Conservation (phyloP, 2,329 filamentous ascomycete species). For the Paecilomyces formosus region DNA sequence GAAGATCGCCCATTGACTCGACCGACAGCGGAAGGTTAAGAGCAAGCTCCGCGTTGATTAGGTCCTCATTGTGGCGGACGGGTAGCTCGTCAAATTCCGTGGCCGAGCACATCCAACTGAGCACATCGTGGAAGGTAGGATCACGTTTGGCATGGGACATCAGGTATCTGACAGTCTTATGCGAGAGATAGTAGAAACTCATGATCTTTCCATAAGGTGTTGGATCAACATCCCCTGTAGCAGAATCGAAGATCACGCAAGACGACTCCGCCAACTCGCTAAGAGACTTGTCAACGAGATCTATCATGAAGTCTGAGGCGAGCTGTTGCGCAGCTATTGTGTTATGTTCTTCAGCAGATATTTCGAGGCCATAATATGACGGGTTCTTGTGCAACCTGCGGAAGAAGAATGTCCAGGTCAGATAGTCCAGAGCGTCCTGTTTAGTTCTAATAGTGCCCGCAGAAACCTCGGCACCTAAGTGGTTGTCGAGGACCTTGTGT, state of each 20-base stretch:
- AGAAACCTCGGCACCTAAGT: slow-evolving; percentile 89
- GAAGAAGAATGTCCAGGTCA: slow-evolving; percentile 99
- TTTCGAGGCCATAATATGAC: slow-evolving; percentile 93
- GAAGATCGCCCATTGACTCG: slow-evolving; percentile 56
- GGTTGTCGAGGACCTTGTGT: slow-evolving; percentile 94
- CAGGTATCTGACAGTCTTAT: slow-evolving; percentile 85
- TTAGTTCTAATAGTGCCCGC: slow-evolving; percentile 89
- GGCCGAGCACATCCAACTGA: slow-evolving; percentile 88
- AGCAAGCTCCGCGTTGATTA: slow-evolving; percentile 88
- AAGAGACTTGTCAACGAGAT: slow-evolving; percentile 82
- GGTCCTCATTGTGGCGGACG: slow-evolving; percentile 95
- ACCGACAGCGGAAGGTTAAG: slow-evolving; percentile 67
- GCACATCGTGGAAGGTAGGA: slow-evolving; percentile 70
- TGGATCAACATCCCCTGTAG: slow-evolving; percentile 78
- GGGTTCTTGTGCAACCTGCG: slow-evolving; percentile 94
- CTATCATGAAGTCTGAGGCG: slow-evolving; percentile 91
- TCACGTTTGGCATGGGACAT: slow-evolving; percentile 66
- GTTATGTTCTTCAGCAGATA: slow-evolving; percentile 86
- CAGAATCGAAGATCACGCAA: slow-evolving; percentile 70
- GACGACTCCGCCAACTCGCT: slow-evolving; percentile 73
- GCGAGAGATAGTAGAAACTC: slow-evolving; percentile 97
- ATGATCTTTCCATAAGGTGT: slow-evolving; percentile 96
- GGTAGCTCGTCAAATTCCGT: slow-evolving; percentile 97
- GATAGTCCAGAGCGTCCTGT: slow-evolving; percentile 92
- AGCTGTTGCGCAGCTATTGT: slow-evolving; percentile 75